phyloP scores from a whole-genome alignment of 306 rosid genomes.

The Crotalaria pallida region DNA sequence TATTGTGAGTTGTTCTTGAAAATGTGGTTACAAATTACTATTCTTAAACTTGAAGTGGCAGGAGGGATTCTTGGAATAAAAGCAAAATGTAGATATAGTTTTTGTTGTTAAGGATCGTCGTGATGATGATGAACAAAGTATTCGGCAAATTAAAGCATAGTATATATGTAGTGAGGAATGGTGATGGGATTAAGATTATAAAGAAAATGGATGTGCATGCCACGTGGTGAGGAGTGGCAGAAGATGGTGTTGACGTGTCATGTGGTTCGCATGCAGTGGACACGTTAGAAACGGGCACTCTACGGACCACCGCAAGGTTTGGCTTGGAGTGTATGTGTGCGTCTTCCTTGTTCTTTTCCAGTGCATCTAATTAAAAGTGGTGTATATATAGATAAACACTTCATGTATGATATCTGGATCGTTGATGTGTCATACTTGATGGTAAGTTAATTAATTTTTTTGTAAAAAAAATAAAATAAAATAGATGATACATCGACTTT shows the following conservation, averaged over 20 bases:
- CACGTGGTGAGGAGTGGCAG: slow-evolving; percentile 33
- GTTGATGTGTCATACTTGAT: too few relatives aligned
- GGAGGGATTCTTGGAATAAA: background rate
- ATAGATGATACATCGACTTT: too few relatives aligned
- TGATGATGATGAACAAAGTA: background rate
- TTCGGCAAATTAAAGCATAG: background rate
- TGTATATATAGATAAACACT: too few relatives aligned
- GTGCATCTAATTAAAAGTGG: too few relatives aligned
- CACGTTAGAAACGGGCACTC: slow-evolving; percentile 2
- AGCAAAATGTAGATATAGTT: background rate
- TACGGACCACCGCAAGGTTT: background rate
- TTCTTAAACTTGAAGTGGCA: background rate
- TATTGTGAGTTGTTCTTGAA: background rate
- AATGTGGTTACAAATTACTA: slow-evolving; percentile 3
- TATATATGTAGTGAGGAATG: background rate
- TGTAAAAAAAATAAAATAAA: too few relatives aligned
- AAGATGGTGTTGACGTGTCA: slow-evolving; percentile 21
- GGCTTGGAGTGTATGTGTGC: background rate
- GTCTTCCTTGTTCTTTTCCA: background rate
- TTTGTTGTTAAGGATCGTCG: slow-evolving; percentile 10
- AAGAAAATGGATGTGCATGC: background rate
- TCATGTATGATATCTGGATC: too few relatives aligned
- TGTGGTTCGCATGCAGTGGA: slow-evolving; percentile 16
- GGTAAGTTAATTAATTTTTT: too few relatives aligned
- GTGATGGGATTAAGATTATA: background rate